Conservation (phyloP, 1,284 basidiomycete species). For the Papiliotrema terrestris region DNA sequence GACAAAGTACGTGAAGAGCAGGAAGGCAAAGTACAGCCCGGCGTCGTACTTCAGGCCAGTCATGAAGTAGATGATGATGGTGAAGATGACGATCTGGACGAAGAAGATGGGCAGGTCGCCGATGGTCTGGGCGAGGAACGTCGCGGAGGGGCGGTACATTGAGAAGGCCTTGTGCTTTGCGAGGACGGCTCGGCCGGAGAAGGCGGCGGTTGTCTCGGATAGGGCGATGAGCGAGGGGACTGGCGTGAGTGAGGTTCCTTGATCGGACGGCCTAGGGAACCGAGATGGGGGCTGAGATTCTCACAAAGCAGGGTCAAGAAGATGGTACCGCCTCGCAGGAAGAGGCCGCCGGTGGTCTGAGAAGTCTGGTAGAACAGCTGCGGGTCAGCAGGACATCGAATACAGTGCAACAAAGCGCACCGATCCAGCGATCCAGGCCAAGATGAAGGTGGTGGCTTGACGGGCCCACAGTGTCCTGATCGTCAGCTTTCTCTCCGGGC, state of each 20-base stretch:
- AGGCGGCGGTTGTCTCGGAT: constrained; percentile 70
- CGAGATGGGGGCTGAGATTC: background rate
- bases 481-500: constrained; percentile 2
- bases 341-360: constrained; percentile 63
- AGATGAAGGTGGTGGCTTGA: constrained; percentile 33
- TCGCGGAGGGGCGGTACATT: constrained; percentile 48
- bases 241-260: background rate
- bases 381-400: too few relatives aligned
- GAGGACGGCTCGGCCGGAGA: constrained; percentile 68
- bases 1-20: constrained; percentile 30
- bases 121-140: constrained; percentile 62
- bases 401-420: constrained; percentile 25
- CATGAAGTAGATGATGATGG: constrained; percentile 47
- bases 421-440: constrained; percentile 58
- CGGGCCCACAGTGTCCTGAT: constrained; percentile 36
- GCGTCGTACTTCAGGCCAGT: constrained; percentile 24
- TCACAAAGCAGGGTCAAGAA: constrained; percentile 51
- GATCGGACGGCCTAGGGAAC: too few relatives aligned
- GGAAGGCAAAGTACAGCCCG: constrained; percentile 44
- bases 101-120: constrained; percentile 54
- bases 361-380: constrained; percentile 62
- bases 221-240: constrained; percentile 52
- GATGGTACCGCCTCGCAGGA: constrained; percentile 70
- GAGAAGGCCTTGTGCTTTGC: constrained; percentile 53
- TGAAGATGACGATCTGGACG: constrained; percentile 46